phyloP scores from a whole-genome alignment of 176 grass and related monocot genomes.

The Dendrocalamus sinicus region DNA sequence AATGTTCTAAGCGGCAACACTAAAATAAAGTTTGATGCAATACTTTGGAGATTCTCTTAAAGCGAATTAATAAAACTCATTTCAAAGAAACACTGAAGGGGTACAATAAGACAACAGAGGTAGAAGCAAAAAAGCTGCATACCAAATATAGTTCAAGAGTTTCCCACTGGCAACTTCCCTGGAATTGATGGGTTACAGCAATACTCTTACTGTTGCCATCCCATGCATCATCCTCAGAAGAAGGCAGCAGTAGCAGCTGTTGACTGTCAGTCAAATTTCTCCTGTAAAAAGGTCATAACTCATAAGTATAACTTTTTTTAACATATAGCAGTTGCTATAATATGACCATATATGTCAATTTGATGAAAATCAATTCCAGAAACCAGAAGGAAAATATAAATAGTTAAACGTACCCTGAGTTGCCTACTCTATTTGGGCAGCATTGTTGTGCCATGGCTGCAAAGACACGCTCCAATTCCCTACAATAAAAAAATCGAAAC shows the following conservation, averaged over 20 bases:
- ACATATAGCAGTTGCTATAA: slow-evolving; percentile 19
- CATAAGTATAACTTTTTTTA: background rate
- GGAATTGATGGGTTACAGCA: slow-evolving; percentile 53
- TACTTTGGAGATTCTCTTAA: background rate
- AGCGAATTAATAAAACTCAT: slow-evolving; percentile 15
- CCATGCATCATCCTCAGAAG: slow-evolving; percentile 59
- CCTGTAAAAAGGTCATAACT: slow-evolving; percentile 55
- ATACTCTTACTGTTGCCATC: slow-evolving; percentile 53
- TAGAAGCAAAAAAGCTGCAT: slow-evolving; percentile 33
- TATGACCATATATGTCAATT: background rate
- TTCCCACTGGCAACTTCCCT: slow-evolving; percentile 83
- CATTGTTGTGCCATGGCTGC: slow-evolving; percentile 79
- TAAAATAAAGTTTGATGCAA: slow-evolving; percentile 24
- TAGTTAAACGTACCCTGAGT: slow-evolving; percentile 42
- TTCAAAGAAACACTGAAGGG: background rate
- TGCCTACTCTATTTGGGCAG: slow-evolving; percentile 63
- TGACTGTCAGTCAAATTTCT: slow-evolving; percentile 48
- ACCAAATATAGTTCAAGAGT: slow-evolving; percentile 87
- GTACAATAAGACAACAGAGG: background rate
- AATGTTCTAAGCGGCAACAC: background rate
- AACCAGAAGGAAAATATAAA: slow-evolving; percentile 6
- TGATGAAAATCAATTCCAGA: slow-evolving; percentile 2
- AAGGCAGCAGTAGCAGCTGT: slow-evolving; percentile 60
- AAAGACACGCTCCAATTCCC: slow-evolving; percentile 87
- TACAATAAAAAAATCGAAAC: slow-evolving; percentile 38